Evolutionary conservation across 2,329 filamentous ascomycete species (phyloP).

Genomic region (Colletotrichum sp.): DNA sequence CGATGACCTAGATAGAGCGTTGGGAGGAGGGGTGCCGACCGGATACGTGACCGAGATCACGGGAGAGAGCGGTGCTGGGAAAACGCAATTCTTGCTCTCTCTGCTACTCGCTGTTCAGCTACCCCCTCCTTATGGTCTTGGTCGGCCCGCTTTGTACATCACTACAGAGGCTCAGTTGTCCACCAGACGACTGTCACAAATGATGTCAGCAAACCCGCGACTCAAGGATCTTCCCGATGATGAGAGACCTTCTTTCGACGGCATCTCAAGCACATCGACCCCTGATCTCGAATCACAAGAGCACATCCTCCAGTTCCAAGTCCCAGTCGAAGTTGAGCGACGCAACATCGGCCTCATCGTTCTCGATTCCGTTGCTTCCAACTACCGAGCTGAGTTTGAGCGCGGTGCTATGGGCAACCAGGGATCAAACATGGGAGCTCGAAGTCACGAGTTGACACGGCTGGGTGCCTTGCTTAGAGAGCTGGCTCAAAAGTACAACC

Average conservation of each 20-base stretch:
- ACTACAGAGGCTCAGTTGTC: conserved; percentile 89
- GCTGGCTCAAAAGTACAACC: conserved; percentile 73
- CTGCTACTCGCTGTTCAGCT: conserved; percentile 87
- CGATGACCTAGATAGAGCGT: conserved; percentile 67
- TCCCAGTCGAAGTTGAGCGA: conserved; percentile 81
- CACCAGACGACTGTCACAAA: conserved; percentile 80
- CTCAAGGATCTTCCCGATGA: conserved; percentile 45
- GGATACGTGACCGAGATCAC: conserved; percentile 88
- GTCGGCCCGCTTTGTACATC: conserved; percentile 84
- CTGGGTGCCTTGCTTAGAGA: conserved; percentile 78
- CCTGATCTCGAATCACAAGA: conserved; percentile 94
- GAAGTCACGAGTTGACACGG: conserved; percentile 77
- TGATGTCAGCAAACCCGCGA: conserved; percentile 71
- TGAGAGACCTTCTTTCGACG: conserved; percentile 68
- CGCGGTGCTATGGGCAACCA: conserved; percentile 48
- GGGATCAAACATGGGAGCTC: conserved; percentile 71
- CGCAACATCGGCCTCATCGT: conserved; percentile 82
- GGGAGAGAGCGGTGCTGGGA: conserved; percentile 92
- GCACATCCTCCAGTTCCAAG: conserved; percentile 91
- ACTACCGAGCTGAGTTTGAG: conserved; percentile 92
- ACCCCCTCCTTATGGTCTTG: conserved; percentile 72
- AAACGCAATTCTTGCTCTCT: conserved; percentile 90
- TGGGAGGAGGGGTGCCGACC: conserved; percentile 81
- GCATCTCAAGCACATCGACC: conserved; percentile 80
- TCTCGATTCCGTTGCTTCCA: conserved; percentile 91